Base-by-base conservation (phyloP, 2,329 filamentous ascomycete species). In the Aspergillus amoenus region DNA sequence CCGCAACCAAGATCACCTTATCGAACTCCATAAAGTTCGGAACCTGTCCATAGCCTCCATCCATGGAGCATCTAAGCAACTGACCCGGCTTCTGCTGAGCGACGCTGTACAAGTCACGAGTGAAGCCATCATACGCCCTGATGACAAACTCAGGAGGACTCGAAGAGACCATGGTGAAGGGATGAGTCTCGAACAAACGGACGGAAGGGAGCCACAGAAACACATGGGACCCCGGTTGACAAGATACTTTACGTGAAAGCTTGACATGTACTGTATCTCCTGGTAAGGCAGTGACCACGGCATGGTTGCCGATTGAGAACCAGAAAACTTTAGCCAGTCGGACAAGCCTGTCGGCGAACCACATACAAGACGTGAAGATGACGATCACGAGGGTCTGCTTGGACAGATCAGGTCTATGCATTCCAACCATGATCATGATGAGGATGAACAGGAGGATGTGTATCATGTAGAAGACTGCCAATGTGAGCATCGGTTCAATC, bases 101-200 rank as follows among this genome's bases (percentile, higher is more conserved):
- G n/a, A 43, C 17, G 15, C 34, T 32, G n/a, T 52, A 52, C 22
- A 52, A 11, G 15, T 44, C 49, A 1, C 40, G 39, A 12, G 49
- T 52, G n/a, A 52, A 52, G 7, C 49, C 49, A 52, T 52, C 39
- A 43, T 43, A 44, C 6, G 34, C 39, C 9, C 49, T 39, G 27
- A 52, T 52, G 2, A 52, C 22, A 13, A 52, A 52, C 6, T 42
- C 37, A 3, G 49, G 17, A 12, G 49, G 24, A n/a, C 22, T 52
- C 11, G 49, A 44, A 1, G 40, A 52, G 17, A 44, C 11, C 9
- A 52, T 30, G 0, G 49, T 52, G 24, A 52, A 52, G 5, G 49
- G 49, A 43, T 52, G 39, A 8, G 22, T 52, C 27, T 52, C 49
- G 11, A 52, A 27, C 15, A 13, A n/a, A 8, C 49, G 39, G 5